These are phyloP conservation scores for Prunus yedoensis DNA, from an alignment of 331 rosid genomes.

Conservation along the genomic window DNA sequence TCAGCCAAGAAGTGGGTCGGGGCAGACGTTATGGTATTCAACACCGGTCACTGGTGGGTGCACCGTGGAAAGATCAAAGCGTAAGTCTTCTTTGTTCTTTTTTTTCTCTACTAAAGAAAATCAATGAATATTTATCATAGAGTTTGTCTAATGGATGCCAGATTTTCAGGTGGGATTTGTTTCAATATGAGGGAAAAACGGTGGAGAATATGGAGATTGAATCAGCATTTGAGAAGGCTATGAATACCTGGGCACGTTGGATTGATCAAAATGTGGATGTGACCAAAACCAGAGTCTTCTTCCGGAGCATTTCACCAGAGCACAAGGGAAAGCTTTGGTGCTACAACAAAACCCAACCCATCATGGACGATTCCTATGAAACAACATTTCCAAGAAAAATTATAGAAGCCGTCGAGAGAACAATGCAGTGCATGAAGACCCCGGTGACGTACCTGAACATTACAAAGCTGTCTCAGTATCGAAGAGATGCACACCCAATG, in stretches of 20 bases:
- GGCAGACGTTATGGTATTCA: conserved; percentile 50
- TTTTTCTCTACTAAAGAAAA: background rate
- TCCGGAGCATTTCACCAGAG: conserved; percentile 48
- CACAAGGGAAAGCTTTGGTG: conserved; percentile 49
- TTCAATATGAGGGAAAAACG: conserved; percentile 20
- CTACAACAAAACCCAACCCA: conserved; percentile 31
- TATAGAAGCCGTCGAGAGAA: conserved; percentile 25
- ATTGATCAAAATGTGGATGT: conserved; percentile 30
- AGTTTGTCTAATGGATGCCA: background rate
- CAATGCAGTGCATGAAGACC: conserved; percentile 27
- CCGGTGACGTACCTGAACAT: conserved; percentile 45
- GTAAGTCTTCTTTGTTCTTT: conserved; percentile 21
- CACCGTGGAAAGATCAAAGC: conserved; percentile 31
- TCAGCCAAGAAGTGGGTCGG: conserved; percentile 29
- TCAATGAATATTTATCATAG: background rate
- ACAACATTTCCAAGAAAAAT: conserved; percentile 14
- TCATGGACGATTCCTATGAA: conserved; percentile 19
- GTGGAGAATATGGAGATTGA: conserved; percentile 28
- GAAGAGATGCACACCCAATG: conserved; percentile 42
- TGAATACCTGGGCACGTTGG: conserved; percentile 47
- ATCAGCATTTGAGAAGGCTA: conserved; percentile 33
- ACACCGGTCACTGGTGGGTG: conserved; percentile 53
- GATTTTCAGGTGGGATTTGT: conserved; percentile 34
- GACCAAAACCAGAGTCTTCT: conserved; percentile 31
- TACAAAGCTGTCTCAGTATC: conserved; percentile 32